A percentile compares a stretch with the other conserved stretches of the same genome.
phyloP scores from a whole-genome alignment of 148 eudicot species.

The Chenopodium formosanum region DNA sequence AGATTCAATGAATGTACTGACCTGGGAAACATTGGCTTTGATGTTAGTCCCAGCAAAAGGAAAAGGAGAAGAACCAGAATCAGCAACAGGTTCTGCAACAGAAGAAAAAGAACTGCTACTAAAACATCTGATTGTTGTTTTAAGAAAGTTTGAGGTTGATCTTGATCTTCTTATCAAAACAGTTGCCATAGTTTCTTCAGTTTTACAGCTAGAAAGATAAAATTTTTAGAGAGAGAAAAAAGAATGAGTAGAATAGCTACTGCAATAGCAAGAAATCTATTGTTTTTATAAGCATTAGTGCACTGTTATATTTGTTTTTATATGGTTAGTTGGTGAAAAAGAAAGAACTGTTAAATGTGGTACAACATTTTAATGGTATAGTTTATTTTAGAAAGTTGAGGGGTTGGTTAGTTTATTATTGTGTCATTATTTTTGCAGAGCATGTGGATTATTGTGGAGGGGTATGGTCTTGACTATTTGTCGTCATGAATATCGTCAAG shows the following conservation, averaged over 20 bases:
- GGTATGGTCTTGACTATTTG: not conserved
- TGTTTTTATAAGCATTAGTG: not conserved
- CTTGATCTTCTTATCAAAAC: slow-evolving; percentile 22
- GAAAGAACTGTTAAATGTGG: too few species aligned
- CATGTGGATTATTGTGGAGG: not conserved
- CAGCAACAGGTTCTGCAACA: slow-evolving; percentile 3
- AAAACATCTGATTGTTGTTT: slow-evolving; percentile 16
- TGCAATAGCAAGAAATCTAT: too few species aligned
- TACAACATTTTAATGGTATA: too few species aligned
- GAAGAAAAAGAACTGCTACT: not conserved
- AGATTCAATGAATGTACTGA: slow-evolving; percentile 19
- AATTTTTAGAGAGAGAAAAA: not conserved
- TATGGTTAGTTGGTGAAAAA: not conserved
- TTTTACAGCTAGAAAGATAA: not conserved
- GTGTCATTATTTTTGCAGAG: not conserved
- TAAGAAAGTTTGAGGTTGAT: not conserved
- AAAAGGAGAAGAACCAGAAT: slow-evolving; percentile 40
- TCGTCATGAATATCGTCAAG: not conserved
- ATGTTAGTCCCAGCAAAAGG: slow-evolving; percentile 59
- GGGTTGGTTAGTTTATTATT: too few species aligned
- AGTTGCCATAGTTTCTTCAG: slow-evolving; percentile 21
- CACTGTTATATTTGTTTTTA: not conserved
- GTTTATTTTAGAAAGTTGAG: too few species aligned
- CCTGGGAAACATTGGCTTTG: slow-evolving; percentile 71
- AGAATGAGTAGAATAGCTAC: not conserved